Conservation (phyloP, 1,139 yeast genomes). For the Diutina siamensis region DNA sequence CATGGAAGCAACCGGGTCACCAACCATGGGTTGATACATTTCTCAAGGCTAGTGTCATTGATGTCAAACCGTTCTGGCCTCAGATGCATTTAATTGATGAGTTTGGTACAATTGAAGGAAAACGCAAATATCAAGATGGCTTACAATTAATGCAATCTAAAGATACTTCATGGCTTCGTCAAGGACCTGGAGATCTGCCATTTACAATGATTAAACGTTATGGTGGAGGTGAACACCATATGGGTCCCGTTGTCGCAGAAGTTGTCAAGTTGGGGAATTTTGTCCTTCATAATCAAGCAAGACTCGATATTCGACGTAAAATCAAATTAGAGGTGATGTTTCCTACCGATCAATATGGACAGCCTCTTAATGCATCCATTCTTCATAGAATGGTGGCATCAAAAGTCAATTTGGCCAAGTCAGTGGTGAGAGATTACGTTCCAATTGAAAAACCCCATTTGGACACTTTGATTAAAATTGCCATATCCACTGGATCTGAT, state of each 20-base stretch:
- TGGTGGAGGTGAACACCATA: slow-evolving; percentile 10
- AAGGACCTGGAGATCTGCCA: slow-evolving; percentile 1
- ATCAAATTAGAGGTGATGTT: slow-evolving; percentile 20
- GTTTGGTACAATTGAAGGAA: slow-evolving; percentile 12
- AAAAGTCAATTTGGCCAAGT: slow-evolving; percentile 17
- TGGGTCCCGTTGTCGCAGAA: slow-evolving; percentile 16
- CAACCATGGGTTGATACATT: slow-evolving; percentile 11
- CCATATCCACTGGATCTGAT: slow-evolving; percentile 7
- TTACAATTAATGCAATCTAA: slow-evolving; percentile 7
- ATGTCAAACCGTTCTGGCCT: slow-evolving; percentile 23
- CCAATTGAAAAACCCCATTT: slow-evolving; percentile 18
- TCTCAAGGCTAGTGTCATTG: slow-evolving; percentile 13
- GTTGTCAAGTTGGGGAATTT: background rate
- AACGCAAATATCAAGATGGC: slow-evolving; percentile 7
- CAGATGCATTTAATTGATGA: slow-evolving; percentile 24
- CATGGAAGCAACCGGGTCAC: slow-evolving; percentile 15
- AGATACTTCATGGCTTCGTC: slow-evolving; percentile 8
- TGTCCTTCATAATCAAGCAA: background rate
- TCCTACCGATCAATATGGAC: slow-evolving; percentile 22
- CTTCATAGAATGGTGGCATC: slow-evolving; percentile 18
- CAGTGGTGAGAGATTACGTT: slow-evolving; percentile 11
- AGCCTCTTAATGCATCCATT: slow-evolving; percentile 19
- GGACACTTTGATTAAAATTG: slow-evolving; percentile 12
- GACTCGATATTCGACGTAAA: background rate
- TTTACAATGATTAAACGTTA: slow-evolving; percentile 7